phyloP scores from a whole-genome alignment of 108 stramenopile species.

The Skeletonema costatum region DNA sequence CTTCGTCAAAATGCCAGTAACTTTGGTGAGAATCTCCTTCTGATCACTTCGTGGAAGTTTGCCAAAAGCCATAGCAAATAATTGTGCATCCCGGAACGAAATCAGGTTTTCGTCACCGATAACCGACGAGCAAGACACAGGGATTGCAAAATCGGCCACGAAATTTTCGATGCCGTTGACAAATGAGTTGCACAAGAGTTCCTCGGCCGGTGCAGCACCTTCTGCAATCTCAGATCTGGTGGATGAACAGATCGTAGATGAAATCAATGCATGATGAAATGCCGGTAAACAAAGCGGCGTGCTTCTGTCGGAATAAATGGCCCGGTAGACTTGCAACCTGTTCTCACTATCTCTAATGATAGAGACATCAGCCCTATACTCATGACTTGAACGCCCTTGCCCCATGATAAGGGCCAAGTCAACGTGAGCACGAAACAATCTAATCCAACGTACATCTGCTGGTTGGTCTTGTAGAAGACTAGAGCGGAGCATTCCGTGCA shows the following conservation, averaged over 20 bases:
- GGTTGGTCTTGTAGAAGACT: neutral
- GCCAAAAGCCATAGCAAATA: conserved; percentile 55
- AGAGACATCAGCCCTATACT: neutral
- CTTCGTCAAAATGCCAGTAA: conserved; percentile 30
- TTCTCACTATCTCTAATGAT: conserved; percentile 16
- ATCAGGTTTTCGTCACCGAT: conserved; percentile 48
- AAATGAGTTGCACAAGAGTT: conserved; percentile 19
- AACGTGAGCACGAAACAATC: conserved; percentile 10
- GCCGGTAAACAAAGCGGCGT: conserved; percentile 50
- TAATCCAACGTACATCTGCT: neutral
- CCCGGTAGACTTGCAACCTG: conserved; percentile 20
- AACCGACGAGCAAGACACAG: neutral
- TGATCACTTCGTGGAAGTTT: conserved; percentile 49
- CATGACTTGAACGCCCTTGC: conserved; percentile 3
- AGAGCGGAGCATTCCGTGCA: neutral
- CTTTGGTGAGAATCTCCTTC: conserved; percentile 25
- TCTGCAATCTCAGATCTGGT: conserved; percentile 7
- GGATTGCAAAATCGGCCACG: conserved; percentile 1
- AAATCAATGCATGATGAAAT: conserved; percentile 59
- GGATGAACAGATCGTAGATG: conserved; percentile 48
- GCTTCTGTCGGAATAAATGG: conserved; percentile 14
- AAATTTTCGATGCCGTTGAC: conserved; percentile 24
- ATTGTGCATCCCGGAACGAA: conserved; percentile 46
- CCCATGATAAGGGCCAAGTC: conserved; percentile 33
- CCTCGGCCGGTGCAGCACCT: conserved; percentile 15